Conservation (phyloP, 306 rosid genomes). For the Gynostemma pentaphyllum region DNA sequence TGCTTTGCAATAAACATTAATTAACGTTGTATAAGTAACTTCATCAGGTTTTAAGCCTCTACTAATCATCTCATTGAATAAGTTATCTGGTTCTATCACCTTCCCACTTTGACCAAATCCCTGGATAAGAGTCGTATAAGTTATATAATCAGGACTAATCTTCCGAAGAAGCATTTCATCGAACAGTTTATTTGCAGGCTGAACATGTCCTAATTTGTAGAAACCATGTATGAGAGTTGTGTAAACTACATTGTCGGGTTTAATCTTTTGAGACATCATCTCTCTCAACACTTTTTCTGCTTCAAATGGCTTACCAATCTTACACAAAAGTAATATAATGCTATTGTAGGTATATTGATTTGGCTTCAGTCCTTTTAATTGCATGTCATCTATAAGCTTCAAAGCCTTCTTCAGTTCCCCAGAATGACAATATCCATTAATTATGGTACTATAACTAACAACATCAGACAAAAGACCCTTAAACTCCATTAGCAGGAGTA, state of each 20-base stretch:
- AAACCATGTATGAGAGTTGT: slow-evolving; percentile 68
- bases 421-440: slow-evolving; percentile 48
- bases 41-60: slow-evolving; percentile 68
- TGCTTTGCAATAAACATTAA: slow-evolving; percentile 73
- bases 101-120: slow-evolving; percentile 58
- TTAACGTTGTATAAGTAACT: slow-evolving; percentile 60
- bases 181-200: slow-evolving; percentile 38
- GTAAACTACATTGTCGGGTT: slow-evolving; percentile 67
- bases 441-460: slow-evolving; percentile 66
- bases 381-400: slow-evolving; percentile 65
- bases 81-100: slow-evolving; percentile 46
- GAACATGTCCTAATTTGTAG: slow-evolving; percentile 48
- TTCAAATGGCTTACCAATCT: slow-evolving; percentile 39
- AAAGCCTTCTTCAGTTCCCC: slow-evolving; percentile 45
- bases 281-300: slow-evolving; percentile 49
- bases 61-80: slow-evolving; percentile 45
- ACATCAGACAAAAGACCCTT: slow-evolving; percentile 56
- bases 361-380: slow-evolving; percentile 44
- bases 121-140: slow-evolving; percentile 58
- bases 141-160: slow-evolving; percentile 50
- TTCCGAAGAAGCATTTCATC: slow-evolving; percentile 48
- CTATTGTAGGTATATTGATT: slow-evolving; percentile 51
- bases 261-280: slow-evolving; percentile 34
- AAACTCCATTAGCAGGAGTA: slow-evolving; percentile 64
- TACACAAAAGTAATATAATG: slow-evolving; percentile 49